Percentiles rank a stretch among this genome's conserved stretches.
Conservation (phyloP, 2,329 filamentous ascomycete species). For the Neofusicoccum parvum region DNA sequence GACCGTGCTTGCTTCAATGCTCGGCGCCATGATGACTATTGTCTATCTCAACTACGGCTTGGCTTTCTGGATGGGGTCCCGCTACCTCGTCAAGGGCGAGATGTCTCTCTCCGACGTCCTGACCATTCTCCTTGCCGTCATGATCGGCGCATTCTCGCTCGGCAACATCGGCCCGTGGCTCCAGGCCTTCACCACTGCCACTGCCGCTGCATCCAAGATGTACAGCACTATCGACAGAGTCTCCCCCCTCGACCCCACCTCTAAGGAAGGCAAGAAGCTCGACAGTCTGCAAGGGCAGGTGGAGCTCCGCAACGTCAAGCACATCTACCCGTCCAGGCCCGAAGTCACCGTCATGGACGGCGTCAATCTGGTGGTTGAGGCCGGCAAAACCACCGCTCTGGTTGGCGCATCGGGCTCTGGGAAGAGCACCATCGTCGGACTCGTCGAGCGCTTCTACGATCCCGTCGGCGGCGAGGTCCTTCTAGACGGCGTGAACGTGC, state of each 20-base stretch:
- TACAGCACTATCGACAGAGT: slow-evolving; percentile 88
- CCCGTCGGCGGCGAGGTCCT: slow-evolving; percentile 76
- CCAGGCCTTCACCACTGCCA: slow-evolving; percentile 27
- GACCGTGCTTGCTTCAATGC: slow-evolving; percentile 71
- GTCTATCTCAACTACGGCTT: slow-evolving; percentile 70
- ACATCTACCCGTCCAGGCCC: slow-evolving; percentile 88
- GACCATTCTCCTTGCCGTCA: slow-evolving; percentile 85
- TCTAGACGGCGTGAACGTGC: slow-evolving; percentile 80
- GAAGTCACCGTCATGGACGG: slow-evolving; percentile 86
- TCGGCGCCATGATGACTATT: slow-evolving; percentile 80
- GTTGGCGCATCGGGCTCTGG: slow-evolving; percentile 90
- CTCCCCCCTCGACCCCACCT: slow-evolving; percentile 78
- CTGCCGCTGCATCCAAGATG: slow-evolving; percentile 78
- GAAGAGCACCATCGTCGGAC: slow-evolving; percentile 86
- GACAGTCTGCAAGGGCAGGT: slow-evolving; percentile 73
- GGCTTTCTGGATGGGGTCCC: slow-evolving; percentile 27
- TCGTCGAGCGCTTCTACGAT: slow-evolving; percentile 89
- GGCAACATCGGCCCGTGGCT: slow-evolving; percentile 46
- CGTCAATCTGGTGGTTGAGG: slow-evolving; percentile 74
- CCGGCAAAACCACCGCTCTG: slow-evolving; percentile 85
- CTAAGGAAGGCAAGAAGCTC: slow-evolving; percentile 67
- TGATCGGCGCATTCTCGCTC: slow-evolving; percentile 90
- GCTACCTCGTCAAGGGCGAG: slow-evolving; percentile 39
- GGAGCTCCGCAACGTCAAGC: slow-evolving; percentile 76
- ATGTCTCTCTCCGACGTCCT: slow-evolving; percentile 71